Evolutionary conservation across 2,329 filamentous ascomycete genomes (phyloP).

Genomic region (Fusarium mexicanum): DNA sequence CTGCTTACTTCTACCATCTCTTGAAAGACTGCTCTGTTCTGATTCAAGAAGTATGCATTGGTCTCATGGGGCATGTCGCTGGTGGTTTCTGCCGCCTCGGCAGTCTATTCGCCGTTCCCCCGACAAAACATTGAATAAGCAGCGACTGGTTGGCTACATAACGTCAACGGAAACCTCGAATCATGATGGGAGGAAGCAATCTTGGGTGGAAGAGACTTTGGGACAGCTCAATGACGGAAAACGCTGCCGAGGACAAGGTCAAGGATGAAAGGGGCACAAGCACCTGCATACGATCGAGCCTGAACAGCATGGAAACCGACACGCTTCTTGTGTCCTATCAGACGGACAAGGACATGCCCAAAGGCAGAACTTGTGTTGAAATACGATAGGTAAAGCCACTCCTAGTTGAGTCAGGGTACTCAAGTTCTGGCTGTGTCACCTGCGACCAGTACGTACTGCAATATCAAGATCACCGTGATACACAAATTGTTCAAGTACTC

Average conservation of each 20-base stretch:
- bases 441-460: not conserved
- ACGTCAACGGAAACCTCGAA: not conserved
- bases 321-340: not conserved
- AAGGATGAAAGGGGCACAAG: not conserved
- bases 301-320: not conserved
- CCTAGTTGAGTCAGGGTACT: not conserved
- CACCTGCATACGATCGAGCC: not conserved
- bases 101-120: not conserved
- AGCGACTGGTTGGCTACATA: not conserved
- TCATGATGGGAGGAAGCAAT: not conserved
- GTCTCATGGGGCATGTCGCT: not conserved
- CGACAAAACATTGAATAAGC: not conserved
- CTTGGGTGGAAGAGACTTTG: not conserved
- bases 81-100: not conserved
- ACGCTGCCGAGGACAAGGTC: not conserved
- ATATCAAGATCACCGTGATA: not conserved
- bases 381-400: not conserved
- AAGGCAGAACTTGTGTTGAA: not conserved
- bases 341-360: not conserved
- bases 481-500: conserved; percentile 27
- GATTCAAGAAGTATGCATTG: not conserved
- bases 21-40: not conserved
- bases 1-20: not conserved
- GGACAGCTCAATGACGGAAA: not conserved
- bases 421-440: not conserved